A percentile compares a stretch with the other conserved stretches of the same genome.
These are phyloP conservation scores for Collariella sp. DNA, from an alignment of 495 filamentous ascomycete species.

Conservation along the genomic window DNA sequence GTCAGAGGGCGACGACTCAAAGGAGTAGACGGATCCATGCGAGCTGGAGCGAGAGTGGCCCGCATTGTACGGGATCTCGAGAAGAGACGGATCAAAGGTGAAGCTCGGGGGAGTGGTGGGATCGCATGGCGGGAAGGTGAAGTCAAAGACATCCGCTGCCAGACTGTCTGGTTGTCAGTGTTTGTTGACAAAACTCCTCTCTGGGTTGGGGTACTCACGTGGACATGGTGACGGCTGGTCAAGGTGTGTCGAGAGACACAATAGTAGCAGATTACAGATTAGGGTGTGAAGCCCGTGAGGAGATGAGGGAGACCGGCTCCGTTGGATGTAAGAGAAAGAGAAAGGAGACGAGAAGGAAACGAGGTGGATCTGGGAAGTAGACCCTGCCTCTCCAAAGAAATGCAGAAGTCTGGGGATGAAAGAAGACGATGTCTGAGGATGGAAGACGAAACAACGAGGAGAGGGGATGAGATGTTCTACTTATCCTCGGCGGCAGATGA, in stretches of 20 bases:
- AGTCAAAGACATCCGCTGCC: conserved; percentile 47
- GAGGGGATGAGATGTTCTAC: conserved; percentile 26
- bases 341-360: conserved; percentile 18
- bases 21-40: conserved; percentile 45
- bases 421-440: conserved; percentile 25
- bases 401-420: conserved; percentile 11
- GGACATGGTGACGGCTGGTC: conserved; percentile 40
- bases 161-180: conserved; percentile 26
- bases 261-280: conserved; percentile 33
- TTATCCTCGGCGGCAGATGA: conserved; percentile 28
- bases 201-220: conserved; percentile 31
- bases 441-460: conserved; percentile 26
- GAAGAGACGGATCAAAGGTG: conserved; percentile 46
- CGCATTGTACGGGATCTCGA: conserved; percentile 39
- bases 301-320: conserved; percentile 37
- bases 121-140: conserved; percentile 41
- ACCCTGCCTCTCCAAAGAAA: conserved; percentile 25
- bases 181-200: conserved; percentile 16
- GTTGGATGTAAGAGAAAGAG: conserved; percentile 15
- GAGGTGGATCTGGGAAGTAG: conserved; percentile 8
- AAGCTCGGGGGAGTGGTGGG: conserved; percentile 43
- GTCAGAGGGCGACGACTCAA: conserved; percentile 72
- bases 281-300: conserved; percentile 15
- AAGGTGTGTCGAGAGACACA: conserved; percentile 29
- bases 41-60: conserved; percentile 46